Conservation (phyloP, 108 stramenopile genomes). For the Skeletonema costatum region DNA sequence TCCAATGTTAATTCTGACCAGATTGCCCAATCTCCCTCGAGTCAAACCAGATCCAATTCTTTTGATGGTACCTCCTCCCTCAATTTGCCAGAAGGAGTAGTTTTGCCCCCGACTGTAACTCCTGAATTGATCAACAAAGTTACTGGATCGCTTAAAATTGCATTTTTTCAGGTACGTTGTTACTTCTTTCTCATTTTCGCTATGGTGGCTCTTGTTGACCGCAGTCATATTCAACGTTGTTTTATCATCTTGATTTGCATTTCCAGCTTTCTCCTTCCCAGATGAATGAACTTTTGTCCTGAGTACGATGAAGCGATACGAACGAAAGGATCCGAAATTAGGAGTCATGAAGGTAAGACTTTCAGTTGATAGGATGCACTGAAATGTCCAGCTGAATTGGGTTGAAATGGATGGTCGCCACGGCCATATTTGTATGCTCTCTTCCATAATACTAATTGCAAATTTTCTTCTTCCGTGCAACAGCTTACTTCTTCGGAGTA, state of each 20-base stretch:
- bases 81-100: not conserved
- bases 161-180: slow-evolving; percentile 24
- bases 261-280: slow-evolving; percentile 47
- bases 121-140: slow-evolving; percentile 26
- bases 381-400: too few relatives aligned
- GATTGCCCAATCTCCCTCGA: not conserved
- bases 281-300: slow-evolving; percentile 68
- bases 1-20: not conserved
- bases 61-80: not conserved
- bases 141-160: slow-evolving; percentile 1
- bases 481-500: slow-evolving; percentile 82
- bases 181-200: not conserved
- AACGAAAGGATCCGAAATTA: slow-evolving; percentile 66
- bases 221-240: not conserved
- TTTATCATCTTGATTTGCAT: slow-evolving; percentile 1
- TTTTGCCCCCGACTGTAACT: slow-evolving; percentile 32
- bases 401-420: too few relatives aligned
- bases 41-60: not conserved
- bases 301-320: slow-evolving; percentile 82
- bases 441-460: not conserved
- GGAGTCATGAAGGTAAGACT: slow-evolving; percentile 43
- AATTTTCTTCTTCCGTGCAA: not conserved
- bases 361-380: not conserved
- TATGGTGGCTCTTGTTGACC: not conserved
- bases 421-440: not conserved